Evolutionary conservation across 2,329 filamentous ascomycete genomes (phyloP), one percentile per base, ranked within the genome.

Genomic region (Penicillium decumbens): DNA sequence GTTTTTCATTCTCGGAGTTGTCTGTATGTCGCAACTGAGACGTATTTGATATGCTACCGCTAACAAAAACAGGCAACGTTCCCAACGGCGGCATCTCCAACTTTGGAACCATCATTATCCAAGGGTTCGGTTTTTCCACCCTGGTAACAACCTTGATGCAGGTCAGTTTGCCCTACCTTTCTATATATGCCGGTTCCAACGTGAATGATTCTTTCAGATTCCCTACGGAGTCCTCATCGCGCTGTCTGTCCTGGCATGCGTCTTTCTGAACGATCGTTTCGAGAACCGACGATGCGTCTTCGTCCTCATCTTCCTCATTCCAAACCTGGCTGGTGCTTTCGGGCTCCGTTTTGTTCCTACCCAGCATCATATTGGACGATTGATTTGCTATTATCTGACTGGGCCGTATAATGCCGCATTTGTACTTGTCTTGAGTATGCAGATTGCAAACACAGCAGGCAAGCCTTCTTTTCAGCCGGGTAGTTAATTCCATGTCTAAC

Each of bases 361-460:
- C 0, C 62, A 78, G 46, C 76, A 77, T 24, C 73, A 77, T 40
- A 72, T 79, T 2, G 80, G 77, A 1, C 70, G 81, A 0, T 62
- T 83, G 49, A 77, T 82, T 38, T 83, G 80, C 66, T 84, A 81
- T 57, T 78, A 80, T 51, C 64, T 81, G 1, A 78, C 78, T 0
- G 78, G 78, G 0, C 75, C 76, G 0, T 80, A 80, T 54, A 78
- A 79, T 57, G 78, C 78, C 0, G 74, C 78, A 0, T 80, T 80
- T 54, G 75, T 78, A 3, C 62, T 80, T 43, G 68, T 79, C 41
- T 54, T 76, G 28, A 71, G 73, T 54, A 71, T 75, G 74, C 63
- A 74, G 57, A 54, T 73, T 69, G 55, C 50, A 43, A 74, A 63
- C 69, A 80, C 65, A 61, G 76, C 65, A 61, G 69, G 69, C 70